phyloP scores from a whole-genome alignment of 2,329 filamentous ascomycete species.

The Pseudofabraea citricarpa region DNA sequence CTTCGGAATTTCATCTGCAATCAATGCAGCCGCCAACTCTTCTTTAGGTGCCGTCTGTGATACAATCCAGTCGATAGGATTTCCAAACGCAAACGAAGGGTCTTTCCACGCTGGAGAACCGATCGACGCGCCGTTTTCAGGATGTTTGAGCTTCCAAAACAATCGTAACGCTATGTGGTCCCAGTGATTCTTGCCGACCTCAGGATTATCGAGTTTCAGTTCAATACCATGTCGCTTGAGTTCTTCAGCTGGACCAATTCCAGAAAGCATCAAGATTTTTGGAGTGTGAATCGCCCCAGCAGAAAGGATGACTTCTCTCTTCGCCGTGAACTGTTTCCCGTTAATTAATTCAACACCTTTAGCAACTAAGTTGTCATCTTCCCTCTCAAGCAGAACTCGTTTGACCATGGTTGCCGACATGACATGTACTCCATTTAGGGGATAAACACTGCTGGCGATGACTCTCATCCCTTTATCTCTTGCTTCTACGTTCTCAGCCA shows the following conservation, averaged over 20 bases:
- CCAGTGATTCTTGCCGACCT: conserved; percentile 5
- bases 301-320: conserved; percentile 39
- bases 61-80: conserved; percentile 6
- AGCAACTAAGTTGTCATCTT: background rate
- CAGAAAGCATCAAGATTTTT: conserved; percentile 44
- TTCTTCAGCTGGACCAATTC: conserved; percentile 37
- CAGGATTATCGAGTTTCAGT: background rate
- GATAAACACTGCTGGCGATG: conserved; percentile 22
- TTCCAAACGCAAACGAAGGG: background rate
- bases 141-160: conserved; percentile 6
- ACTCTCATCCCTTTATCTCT: conserved; percentile 25
- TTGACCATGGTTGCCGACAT: conserved; percentile 20
- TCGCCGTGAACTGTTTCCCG: background rate
- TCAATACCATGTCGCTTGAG: conserved; percentile 28
- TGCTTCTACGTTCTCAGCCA: conserved; percentile 27
- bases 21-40: background rate
- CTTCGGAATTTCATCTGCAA: background rate
- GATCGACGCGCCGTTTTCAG: conserved; percentile 1
- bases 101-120: conserved; percentile 1
- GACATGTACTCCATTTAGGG: conserved; percentile 19
- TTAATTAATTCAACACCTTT: conserved; percentile 8
- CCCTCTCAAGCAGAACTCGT: conserved; percentile 17
- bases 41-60: background rate
- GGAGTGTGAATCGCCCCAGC: conserved; percentile 44
- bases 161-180: conserved; percentile 1